Evolutionary conservation across 805 yeast genomes (phyloP).

Genomic region (Zygotorulaspora danielsina): DNA sequence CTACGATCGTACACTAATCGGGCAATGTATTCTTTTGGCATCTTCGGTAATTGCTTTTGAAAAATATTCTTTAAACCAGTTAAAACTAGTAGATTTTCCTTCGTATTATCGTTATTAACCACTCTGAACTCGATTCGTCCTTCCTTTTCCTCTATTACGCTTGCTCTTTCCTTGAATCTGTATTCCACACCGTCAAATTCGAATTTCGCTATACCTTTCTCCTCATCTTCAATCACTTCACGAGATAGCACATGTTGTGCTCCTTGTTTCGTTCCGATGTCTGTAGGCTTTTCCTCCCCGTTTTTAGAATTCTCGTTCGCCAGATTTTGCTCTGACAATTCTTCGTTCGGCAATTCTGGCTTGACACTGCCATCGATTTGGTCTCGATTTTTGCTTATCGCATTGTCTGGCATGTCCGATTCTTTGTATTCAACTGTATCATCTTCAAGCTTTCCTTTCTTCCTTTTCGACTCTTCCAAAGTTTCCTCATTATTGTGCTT

Average conservation of each 20-base stretch:
- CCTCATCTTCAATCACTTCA: conserved; percentile 28
- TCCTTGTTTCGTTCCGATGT: conserved; percentile 4
- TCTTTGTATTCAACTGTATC: neutral
- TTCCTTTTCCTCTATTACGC: conserved; percentile 89
- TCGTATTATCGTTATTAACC: conserved; percentile 88
- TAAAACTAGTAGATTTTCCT: conserved; percentile 82
- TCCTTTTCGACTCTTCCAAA: conserved; percentile 11
- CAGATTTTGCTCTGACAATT: conserved; percentile 17
- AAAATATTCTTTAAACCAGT: conserved; percentile 95
- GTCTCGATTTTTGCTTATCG: conserved; percentile 15
- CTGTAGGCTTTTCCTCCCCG: conserved; percentile 14
- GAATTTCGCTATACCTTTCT: conserved; percentile 39
- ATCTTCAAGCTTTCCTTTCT: conserved; percentile 11
- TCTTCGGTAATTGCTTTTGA: conserved; percentile 95
- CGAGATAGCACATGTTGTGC: conserved; percentile 25
- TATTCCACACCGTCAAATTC: conserved; percentile 69
- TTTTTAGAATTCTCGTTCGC: conserved; percentile 25
- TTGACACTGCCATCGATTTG: conserved; percentile 24
- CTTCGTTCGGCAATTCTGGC: conserved; percentile 18
- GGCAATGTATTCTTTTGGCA: conserved; percentile 97
- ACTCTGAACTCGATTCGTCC: conserved; percentile 93
- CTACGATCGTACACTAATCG: conserved; percentile 90
- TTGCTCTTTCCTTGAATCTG: conserved; percentile 85
- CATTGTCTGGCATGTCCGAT: neutral
- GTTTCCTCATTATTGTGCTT: conserved; percentile 13